phyloP scores from a whole-genome alignment of 768 basidiomycete species.

The Porphyrellus cyaneotinctus region DNA sequence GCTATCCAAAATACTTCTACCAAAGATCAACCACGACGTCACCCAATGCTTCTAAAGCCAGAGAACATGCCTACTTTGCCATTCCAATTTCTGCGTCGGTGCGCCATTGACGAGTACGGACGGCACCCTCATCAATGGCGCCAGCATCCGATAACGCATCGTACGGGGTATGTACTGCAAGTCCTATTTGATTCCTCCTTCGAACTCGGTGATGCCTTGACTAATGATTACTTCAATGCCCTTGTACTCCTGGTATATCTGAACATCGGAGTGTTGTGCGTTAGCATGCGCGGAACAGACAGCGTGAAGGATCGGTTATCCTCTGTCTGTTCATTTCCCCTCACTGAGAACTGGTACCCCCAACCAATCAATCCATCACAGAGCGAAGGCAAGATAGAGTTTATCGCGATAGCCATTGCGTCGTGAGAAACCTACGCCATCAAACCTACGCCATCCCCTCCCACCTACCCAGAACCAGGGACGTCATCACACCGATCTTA shows the following conservation, averaged over 20 bases:
- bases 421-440: no score
- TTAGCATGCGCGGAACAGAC: slow-evolving; percentile 92
- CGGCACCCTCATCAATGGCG: slow-evolving; percentile 73
- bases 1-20: slow-evolving; percentile 53
- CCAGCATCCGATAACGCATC: slow-evolving; percentile 93
- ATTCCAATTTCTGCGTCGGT: slow-evolving; percentile 90
- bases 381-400: slow-evolving; percentile 73
- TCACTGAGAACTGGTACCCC: no score
- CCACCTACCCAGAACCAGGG: no score
- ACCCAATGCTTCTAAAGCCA: slow-evolving; percentile 40
- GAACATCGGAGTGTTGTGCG: slow-evolving; percentile 29
- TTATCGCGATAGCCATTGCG: slow-evolving; percentile 72
- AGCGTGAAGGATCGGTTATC: no score
- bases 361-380: no score
- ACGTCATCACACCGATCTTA: slow-evolving; percentile 65
- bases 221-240: no score
- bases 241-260: no score
- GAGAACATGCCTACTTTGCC: slow-evolving; percentile 71
- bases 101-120: slow-evolving; percentile 72
- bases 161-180: slow-evolving; percentile 56
- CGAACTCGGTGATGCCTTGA: neutral
- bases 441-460: no score
- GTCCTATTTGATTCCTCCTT: neutral
- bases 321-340: no score
- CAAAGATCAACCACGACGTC: neutral